phyloP scores from a whole-genome alignment of 169 alveolate genomes.

The Sarcocystis neurona region DNA sequence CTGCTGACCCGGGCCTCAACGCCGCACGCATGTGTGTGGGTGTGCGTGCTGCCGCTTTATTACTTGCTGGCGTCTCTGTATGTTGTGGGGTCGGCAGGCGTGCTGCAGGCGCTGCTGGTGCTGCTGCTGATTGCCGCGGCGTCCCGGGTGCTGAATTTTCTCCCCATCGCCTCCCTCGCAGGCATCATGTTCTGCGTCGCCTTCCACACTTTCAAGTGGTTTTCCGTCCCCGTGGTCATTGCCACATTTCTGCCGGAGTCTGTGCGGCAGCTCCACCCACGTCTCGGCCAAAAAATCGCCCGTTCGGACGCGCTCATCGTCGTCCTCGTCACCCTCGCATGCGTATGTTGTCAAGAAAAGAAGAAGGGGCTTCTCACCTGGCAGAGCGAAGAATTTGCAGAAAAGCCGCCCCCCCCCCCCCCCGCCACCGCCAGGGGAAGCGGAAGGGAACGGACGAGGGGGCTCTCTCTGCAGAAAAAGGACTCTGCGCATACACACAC shows the following conservation, averaged over 20 bases:
- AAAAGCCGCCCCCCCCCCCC: no score
- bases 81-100: neutral
- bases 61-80: neutral
- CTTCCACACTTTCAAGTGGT: slow-evolving; percentile 83
- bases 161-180: slow-evolving; percentile 80
- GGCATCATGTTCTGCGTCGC: slow-evolving; percentile 83
- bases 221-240: slow-evolving; percentile 79
- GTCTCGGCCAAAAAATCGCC: slow-evolving; percentile 77
- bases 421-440: no score
- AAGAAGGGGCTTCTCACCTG: neutral
- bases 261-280: slow-evolving; percentile 75
- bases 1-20: neutral
- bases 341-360: slow-evolving; percentile 70
- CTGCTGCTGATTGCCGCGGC: slow-evolving; percentile 77
- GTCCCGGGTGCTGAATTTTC: slow-evolving; percentile 74
- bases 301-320: slow-evolving; percentile 81
- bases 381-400: no score
- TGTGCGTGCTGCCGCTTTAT: neutral
- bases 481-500: no score
- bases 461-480: no score
- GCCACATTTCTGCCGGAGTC: slow-evolving; percentile 77
- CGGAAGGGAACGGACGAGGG: no score
- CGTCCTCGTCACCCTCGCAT: slow-evolving; percentile 76
- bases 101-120: slow-evolving; percentile 73
- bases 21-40: neutral